Percentiles rank a stretch among this genome's conserved stretches.
Evolutionary conservation across 2,329 filamentous ascomycete genomes (phyloP).

Genomic region (Hirsutella rhossiliensis): DNA sequence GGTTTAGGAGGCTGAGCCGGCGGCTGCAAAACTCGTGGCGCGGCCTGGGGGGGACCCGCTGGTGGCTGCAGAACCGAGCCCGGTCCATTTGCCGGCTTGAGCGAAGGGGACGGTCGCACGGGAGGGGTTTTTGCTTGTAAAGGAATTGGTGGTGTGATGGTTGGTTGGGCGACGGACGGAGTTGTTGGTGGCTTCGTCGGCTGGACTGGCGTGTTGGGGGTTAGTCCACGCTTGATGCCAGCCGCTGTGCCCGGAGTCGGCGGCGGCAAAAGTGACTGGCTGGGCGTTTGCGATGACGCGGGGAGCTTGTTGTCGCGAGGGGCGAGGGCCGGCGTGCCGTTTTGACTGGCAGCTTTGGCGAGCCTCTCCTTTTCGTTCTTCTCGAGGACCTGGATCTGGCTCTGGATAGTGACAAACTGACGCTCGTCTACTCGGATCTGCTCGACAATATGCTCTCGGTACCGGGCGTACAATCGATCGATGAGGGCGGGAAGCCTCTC

Average conservation of each 20-base stretch:
- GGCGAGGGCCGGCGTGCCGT: slow-evolving; percentile 17
- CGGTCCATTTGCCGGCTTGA: slow-evolving; percentile 17
- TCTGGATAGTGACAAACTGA: slow-evolving; percentile 48
- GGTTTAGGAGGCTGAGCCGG: slow-evolving; percentile 18
- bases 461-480: slow-evolving; percentile 61
- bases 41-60: slow-evolving; percentile 17
- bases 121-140: slow-evolving; percentile 15
- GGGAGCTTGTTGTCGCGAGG: slow-evolving; percentile 19
- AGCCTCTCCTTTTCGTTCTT: slow-evolving; percentile 26
- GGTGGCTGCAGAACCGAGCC: slow-evolving; percentile 25
- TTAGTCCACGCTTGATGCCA: slow-evolving; percentile 14
- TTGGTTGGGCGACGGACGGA: slow-evolving; percentile 9
- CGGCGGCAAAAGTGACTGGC: slow-evolving; percentile 11
- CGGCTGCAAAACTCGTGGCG: slow-evolving; percentile 18
- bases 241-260: slow-evolving; percentile 9
- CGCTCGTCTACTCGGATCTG: slow-evolving; percentile 66
- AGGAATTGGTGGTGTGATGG: slow-evolving; percentile 16
- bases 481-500: slow-evolving; percentile 61
- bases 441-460: slow-evolving; percentile 55
- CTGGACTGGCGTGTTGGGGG: slow-evolving; percentile 20
- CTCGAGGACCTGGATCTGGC: slow-evolving; percentile 59
- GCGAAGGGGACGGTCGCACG: slow-evolving; percentile 14
- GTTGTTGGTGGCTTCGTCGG: slow-evolving; percentile 20
- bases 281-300: slow-evolving; percentile 11
- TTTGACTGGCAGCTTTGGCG: slow-evolving; percentile 23